Evolutionary conservation across 441 rosid species (phyloP), one percentile per base, ranked within the genome.

Genomic region (Adansonia rubrostipa): DNA sequence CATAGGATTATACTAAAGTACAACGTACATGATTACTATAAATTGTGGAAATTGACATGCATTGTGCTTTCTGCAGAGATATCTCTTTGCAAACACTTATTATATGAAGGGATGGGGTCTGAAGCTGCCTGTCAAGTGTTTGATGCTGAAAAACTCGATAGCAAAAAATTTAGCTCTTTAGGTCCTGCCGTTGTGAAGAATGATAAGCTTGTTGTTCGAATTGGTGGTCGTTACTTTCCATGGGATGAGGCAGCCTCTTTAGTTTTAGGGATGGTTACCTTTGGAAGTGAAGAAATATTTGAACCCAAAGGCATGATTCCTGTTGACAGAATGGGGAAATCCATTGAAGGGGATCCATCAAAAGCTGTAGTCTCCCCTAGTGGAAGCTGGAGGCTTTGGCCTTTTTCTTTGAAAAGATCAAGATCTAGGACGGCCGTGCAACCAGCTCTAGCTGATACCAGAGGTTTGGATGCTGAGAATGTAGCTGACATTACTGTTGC

Each of bases 301-400:
- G 89, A 89, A 86, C 87, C 88, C 13, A 84, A 90, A 80, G 92
- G 90, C 78, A 85, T 86, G 93, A 88, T 88, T 80, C 85, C 80
- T 54, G 85, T 92, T 86, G 93, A 91, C 66, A 57, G 24, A 78
- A 84, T 79, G 76, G 88, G 86, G 86, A 84, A 83, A 78, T 75
- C 83, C 78, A 44, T 79, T 78, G 86, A 74, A 82, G 91, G 82
- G 69, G 80, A 81, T 81, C 77, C 85, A 76, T 83, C 89, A 73
- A 82, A 89, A 78, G 53, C 60, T 60, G 67, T 56, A 73, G 80
- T 81, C 74, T 80, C 87, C 20, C 61, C 77, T 15, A 77, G 83
- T 80, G 96, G 91, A 82, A 88, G 91, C 85, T 94, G 99, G 99
- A 85, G 88, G 76, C 81, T 96, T 77, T 94, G 98, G 98, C 99